Base-by-base conservation (phyloP, 257 asterid species). In the Plantago major region DNA sequence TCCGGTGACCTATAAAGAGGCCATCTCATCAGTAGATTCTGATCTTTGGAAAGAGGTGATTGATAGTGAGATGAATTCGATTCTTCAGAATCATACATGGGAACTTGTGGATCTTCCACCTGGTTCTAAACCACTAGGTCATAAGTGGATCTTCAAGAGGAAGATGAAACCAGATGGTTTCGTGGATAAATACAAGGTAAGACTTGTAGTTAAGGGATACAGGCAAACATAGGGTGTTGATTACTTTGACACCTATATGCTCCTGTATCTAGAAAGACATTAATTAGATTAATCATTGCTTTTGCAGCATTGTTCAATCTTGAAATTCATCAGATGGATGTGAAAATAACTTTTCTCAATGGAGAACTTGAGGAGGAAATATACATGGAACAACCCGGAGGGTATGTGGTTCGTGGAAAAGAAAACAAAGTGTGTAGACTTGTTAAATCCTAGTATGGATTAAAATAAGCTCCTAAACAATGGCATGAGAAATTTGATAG, bases 351-450 rank as follows among this genome's bases (percentile, higher is more conserved):
- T 10, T 53, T 53, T n/a, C 7, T 53, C 7, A 53, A 53, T 11
- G 52, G 52, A 47, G 19, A 14, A 5, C 7, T 47, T 16, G 52
- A 47, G 16, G 58, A 28, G 40, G 58, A 47, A 14, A 47, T 47
- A 13, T 47, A 47, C 52, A 47, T 47, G 18, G 52, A 53, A 53
- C 17, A 22, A 26, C 58, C 58, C 58, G 58, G 17, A 18, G 58
- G 42, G 16, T 53, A 17, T 53, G 58, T 53, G 8, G 16, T 12
- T 11, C 58, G 0, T 3, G 58, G 58, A 17, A 10, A 53, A 18
- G 58, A 22, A 22, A 22, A 22, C 2, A 22, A 22, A 22, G 26
- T 22, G 26, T 22, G 26, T 2, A 22, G 26, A 22, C 26, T 22
- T 22, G 26, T 22, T n/a, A 22, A 22, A 22, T 22, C 1, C 26